phyloP scores from a whole-genome alignment of 306 rosid species.

The Vachellia collinsii region DNA sequence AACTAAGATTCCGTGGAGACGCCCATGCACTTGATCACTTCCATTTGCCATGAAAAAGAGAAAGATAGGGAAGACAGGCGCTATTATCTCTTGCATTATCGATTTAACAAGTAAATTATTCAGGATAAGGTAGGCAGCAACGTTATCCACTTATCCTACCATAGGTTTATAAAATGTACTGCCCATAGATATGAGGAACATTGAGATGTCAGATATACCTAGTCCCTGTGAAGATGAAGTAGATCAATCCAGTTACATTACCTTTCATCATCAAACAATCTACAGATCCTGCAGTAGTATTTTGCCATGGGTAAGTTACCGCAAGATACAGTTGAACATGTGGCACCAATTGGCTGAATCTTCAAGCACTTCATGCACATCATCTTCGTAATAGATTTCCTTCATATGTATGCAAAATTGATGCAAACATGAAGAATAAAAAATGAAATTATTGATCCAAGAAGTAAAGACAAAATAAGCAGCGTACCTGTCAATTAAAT shows the following conservation, averaged over 20 bases:
- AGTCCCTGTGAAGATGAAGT: not conserved
- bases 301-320: constrained; percentile 76
- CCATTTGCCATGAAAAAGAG: constrained; percentile 10
- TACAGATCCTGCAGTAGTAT: constrained; percentile 90
- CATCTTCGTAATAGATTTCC: constrained; percentile 83
- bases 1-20: constrained; percentile 15
- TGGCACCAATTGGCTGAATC: constrained; percentile 71
- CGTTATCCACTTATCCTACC: constrained; percentile 8
- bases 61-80: not conserved
- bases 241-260: constrained; percentile 42
- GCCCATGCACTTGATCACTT: constrained; percentile 21
- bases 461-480: constrained; percentile 11
- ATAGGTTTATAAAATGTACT: constrained; percentile 27
- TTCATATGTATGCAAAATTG: constrained; percentile 46
- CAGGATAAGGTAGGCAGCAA: constrained; percentile 12
- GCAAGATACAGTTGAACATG: constrained; percentile 77
- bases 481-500: constrained; percentile 70
- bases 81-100: too few relatives aligned
- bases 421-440: constrained; percentile 28
- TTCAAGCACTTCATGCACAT: constrained; percentile 95
- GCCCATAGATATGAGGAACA: constrained; percentile 24
- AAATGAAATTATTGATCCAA: constrained; percentile 15
- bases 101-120: not conserved
- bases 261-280: constrained; percentile 85
- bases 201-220: constrained; percentile 9